Base-by-base conservation (phyloP, 2,329 filamentous ascomycete species). In the Hymenoscyphus fructigenus region DNA sequence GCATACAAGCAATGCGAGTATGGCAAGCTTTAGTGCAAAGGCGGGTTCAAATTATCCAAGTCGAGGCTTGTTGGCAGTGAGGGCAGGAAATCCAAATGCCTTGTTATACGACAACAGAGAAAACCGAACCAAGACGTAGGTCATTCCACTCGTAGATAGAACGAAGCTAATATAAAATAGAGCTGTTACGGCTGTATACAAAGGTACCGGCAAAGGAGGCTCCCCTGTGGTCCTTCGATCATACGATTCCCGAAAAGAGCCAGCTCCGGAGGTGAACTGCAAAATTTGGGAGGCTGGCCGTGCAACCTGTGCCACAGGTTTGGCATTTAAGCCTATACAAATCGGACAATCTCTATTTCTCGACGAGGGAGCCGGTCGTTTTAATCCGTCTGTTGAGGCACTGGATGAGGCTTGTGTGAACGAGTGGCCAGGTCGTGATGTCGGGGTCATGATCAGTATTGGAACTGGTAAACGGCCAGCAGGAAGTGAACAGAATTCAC, bases 241-340 rank as follows among this genome's bases (percentile, higher is more conserved):
- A 1, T 99, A 99, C 78, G 94, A 98, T 76, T 98, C 95, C 17
- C 86, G 94, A 72, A 92, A 91, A 77, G 95, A 98, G 76, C 91
- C 93, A 0, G 86, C 93, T 0, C 91, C 94, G 2, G 93, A 97
- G 76, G 94, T 92, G 67, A 91, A 97, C 74, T 97, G 93, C 78
- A 96, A 90, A 57, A 95, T 99, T 64, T 99, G 95, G 95, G 90
- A 99, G 79, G 95, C 95, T 4, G 95, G 95, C 12, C 88, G 95
- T 66, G 95, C 95, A n/a, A 99, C 95, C 0, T 92, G 86, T 61
- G 92, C 95, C 0, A 95, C 94, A 0, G 92, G 91, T 0, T 82
- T 97, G 55, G 95, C 95, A 0, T 99, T 99, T 80, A 99, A 99
- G 76, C 93, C 94, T 0, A 93, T 99, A 59, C 90, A 91, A 69